A percentile compares a stretch with the other conserved stretches of the same genome.
Evolutionary conservation across 768 basidiomycete species (phyloP).

Genomic region (Lactarius tabidus): DNA sequence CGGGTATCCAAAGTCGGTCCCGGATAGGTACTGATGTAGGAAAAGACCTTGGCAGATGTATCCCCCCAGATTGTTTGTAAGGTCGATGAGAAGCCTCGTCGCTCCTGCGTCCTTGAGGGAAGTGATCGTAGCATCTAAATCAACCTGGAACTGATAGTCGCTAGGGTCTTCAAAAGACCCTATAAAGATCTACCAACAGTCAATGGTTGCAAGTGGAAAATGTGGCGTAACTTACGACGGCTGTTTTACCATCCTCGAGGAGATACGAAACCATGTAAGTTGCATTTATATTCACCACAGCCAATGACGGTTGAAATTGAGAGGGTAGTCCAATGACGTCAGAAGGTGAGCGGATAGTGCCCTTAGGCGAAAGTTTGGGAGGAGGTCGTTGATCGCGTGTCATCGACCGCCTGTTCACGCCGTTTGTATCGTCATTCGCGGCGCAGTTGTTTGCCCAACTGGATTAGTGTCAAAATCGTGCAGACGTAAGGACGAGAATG

Average conservation of each 20-base stretch:
- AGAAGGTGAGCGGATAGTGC: conserved; percentile 38
- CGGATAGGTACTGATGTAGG: conserved; percentile 56
- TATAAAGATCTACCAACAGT: conserved; percentile 48
- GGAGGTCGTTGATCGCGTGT: not conserved
- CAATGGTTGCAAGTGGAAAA: conserved; percentile 1
- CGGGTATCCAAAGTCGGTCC: conserved; percentile 51
- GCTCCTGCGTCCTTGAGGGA: conserved; percentile 48
- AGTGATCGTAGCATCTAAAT: conserved; percentile 43
- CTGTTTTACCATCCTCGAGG: conserved; percentile 54
- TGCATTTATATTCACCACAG: conserved; percentile 41
- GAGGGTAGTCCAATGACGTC: conserved; percentile 46
- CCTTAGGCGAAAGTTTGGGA: conserved; percentile 28
- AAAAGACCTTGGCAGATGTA: conserved; percentile 62
- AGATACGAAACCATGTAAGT: conserved; percentile 56
- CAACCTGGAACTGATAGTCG: conserved; percentile 45
- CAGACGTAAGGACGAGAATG: not conserved
- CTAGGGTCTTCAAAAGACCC: conserved; percentile 52
- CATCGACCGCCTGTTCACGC: conserved; percentile 39
- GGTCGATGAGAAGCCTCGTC: conserved; percentile 50
- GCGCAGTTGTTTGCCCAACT: conserved; percentile 63
- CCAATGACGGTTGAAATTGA: conserved; percentile 47
- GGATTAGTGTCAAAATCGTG: conserved; percentile 1
- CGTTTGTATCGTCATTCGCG: conserved; percentile 48
- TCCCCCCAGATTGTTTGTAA: conserved; percentile 60
- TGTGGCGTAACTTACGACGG: conserved; percentile 43